Evolutionary conservation across 768 basidiomycete species (phyloP).

Genomic region (Agaricus sinodeliciosus): DNA sequence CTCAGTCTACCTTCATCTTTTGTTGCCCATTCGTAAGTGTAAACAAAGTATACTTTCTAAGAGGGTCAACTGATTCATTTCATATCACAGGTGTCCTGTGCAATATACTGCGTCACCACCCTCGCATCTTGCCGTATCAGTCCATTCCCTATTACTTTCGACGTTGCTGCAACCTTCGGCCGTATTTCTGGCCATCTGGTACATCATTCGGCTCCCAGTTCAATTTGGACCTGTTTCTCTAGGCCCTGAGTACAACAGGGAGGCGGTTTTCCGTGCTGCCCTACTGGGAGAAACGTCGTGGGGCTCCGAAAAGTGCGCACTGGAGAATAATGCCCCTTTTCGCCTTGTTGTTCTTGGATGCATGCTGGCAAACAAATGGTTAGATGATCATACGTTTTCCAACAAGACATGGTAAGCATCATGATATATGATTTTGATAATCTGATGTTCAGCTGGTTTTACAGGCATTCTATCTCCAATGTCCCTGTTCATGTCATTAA

Average conservation of each 20-base stretch:
- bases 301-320: conserved; percentile 38
- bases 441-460: conserved; percentile 8
- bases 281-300: conserved; percentile 45
- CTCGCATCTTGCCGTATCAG: conserved; percentile 45
- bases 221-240: conserved; percentile 51
- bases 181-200: conserved; percentile 74
- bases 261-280: conserved; percentile 56
- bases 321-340: conserved; percentile 60
- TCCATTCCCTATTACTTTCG: conserved; percentile 70
- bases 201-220: conserved; percentile 71
- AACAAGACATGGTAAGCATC: conserved; percentile 76
- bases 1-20: conserved; percentile 51
- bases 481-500: conserved; percentile 67
- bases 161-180: conserved; percentile 80
- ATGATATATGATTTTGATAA: background rate
- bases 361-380: conserved; percentile 86
- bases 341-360: conserved; percentile 72
- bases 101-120: conserved; percentile 44
- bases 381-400: conserved; percentile 85
- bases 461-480: conserved; percentile 75
- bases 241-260: conserved; percentile 48
- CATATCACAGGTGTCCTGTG: conserved; percentile 10
- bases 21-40: conserved; percentile 48
- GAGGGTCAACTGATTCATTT: conserved; percentile 1
- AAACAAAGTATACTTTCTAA: conserved; percentile 6